Conservation (phyloP, 257 asterid species). For the Echites panduratus region DNA sequence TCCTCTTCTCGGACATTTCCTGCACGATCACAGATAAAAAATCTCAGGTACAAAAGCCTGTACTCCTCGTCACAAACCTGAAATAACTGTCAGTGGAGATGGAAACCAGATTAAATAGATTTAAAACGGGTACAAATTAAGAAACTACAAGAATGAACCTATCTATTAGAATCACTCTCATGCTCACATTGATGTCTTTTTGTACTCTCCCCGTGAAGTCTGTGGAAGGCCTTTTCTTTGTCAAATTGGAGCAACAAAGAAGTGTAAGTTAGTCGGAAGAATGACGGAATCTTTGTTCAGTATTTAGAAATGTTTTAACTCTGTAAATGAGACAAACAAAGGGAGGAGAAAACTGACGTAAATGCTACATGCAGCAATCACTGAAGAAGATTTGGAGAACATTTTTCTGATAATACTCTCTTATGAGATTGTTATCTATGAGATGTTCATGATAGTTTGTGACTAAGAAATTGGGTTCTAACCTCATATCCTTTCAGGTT, state of each 20-base stretch:
- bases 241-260: slow-evolving; percentile 41
- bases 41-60: slow-evolving; percentile 92
- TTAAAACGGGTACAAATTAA: too few species aligned
- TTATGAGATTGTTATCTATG: not conserved
- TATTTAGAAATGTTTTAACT: not conserved
- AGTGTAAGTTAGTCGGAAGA: not conserved
- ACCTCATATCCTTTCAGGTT: slow-evolving; percentile 92
- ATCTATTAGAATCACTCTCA: slow-evolving; percentile 43
- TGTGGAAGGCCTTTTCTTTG: slow-evolving; percentile 49
- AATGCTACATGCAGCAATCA: too few species aligned
- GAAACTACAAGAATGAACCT: slow-evolving; percentile 81
- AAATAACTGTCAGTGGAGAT: not conserved
- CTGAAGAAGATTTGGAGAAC: too few species aligned
- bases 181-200: slow-evolving; percentile 42
- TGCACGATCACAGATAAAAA: too few species aligned
- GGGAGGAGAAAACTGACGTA: too few species aligned
- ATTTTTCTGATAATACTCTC: too few species aligned
- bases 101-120: too few species aligned
- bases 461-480: not conserved
- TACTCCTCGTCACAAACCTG: slow-evolving; percentile 93
- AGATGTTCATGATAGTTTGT: not conserved
- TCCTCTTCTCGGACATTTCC: too few species aligned
- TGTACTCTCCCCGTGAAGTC: slow-evolving; percentile 46
- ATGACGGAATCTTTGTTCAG: not conserved
- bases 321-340: too few species aligned